A percentile compares a stretch with the other conserved stretches of the same genome.
phyloP scores from a whole-genome alignment of 179 eudicot species.

The Corrigiola litoralis region DNA sequence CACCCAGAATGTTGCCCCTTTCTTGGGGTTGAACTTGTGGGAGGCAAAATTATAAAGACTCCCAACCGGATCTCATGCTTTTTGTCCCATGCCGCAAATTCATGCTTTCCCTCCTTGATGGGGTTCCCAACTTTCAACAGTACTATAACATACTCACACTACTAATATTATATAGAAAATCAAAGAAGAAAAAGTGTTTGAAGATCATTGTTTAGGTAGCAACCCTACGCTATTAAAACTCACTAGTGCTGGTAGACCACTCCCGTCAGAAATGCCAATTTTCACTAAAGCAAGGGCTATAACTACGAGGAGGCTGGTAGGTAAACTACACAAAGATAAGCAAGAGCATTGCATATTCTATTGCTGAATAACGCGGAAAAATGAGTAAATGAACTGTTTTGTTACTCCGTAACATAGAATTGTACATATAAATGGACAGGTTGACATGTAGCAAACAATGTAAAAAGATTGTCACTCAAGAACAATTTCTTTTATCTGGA shows the following conservation, averaged over 20 bases:
- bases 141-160: too few species aligned
- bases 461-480: not conserved
- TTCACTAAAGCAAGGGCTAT: not conserved
- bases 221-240: not conserved
- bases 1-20: constrained; percentile 22
- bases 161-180: too few species aligned
- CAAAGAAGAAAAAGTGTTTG: not conserved
- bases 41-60: constrained; percentile 23
- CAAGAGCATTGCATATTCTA: too few species aligned
- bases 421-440: not conserved
- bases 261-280: constrained; percentile 5
- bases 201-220: not conserved
- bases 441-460: not conserved
- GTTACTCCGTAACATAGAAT: too few species aligned
- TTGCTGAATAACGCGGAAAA: too few species aligned
- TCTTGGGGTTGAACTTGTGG: constrained; percentile 23
- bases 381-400: not conserved
- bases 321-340: not conserved
- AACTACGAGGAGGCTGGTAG: not conserved
- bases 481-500: not conserved
- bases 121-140: constrained; percentile 18
- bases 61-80: constrained; percentile 31
- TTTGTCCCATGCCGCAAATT: constrained; percentile 30
- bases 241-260: constrained; percentile 2
- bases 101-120: constrained; percentile 32